Conservation (phyloP, 1,284 basidiomycete genomes). For the Xanthoconium separans region DNA sequence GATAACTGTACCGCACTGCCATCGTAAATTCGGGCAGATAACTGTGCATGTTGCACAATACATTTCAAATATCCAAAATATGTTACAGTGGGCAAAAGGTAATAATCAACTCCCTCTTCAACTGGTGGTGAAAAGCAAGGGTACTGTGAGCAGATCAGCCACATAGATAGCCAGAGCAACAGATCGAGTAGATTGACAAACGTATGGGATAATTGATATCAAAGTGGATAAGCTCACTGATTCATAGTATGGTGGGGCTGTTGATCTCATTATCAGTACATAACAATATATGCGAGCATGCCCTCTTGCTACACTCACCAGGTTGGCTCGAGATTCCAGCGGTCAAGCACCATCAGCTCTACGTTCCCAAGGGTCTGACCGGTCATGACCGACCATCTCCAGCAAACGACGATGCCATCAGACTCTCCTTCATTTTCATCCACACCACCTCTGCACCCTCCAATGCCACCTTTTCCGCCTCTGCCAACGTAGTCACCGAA, state of each 20-base stretch:
- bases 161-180: no score
- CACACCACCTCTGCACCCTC: slow-evolving; percentile 47
- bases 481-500: slow-evolving; percentile 41
- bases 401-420: slow-evolving; percentile 24
- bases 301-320: neutral
- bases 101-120: no score
- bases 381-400: slow-evolving; percentile 30
- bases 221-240: neutral
- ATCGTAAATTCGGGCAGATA: no score
- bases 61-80: no score
- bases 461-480: slow-evolving; percentile 47
- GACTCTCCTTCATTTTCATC: slow-evolving; percentile 44
- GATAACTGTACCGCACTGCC: no score
- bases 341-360: neutral
- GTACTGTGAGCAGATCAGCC: no score
- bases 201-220: no score
- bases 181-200: no score
- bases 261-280: neutral
- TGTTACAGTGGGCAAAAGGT: no score
- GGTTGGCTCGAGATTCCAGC: neutral
- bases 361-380: slow-evolving; percentile 29
- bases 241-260: neutral
- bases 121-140: no score
- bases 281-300: neutral
- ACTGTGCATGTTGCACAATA: no score